Base-by-base conservation (phyloP, 805 yeast genomes). In the Metschnikowia koreensis region DNA sequence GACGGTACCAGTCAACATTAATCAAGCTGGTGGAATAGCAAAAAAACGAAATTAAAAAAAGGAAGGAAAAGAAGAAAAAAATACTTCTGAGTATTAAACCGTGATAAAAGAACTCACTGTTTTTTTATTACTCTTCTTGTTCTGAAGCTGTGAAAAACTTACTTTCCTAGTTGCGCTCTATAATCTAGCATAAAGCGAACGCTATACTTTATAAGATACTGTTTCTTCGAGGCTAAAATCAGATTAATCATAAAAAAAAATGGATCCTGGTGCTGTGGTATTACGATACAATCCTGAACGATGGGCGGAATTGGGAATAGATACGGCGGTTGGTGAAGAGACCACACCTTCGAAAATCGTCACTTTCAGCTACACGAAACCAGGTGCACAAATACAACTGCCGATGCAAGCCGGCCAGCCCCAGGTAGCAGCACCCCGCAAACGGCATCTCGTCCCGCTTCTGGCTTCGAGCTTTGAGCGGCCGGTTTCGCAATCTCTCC, bases 241-340 rank as follows among this genome's bases (percentile, higher is more conserved):
- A n/a, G 17, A 13, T 26, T 1, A 36, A 26, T 37, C n/a, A 33
- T n/a, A 12, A n/a, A 27, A 28, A 7, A 46, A 6, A 11, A 51
- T 54, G 57, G 56, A 56, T 40, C 58, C 54, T 2, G 41, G 50
- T 28, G 29, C 48, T 6, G 59, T 58, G 28, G 50, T 52, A 15
- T 27, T 58, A n/a, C 53, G 51, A n/a, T 58, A 57, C 33, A 51
- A 42, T 27, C 60, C 60, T 15, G 52, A 44, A 11, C 55, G 54
- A 38, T 58, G 60, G 62, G 42, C 55, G 12, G 58, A 55, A 40
- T 40, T 55, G 12, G 58, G 53, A 40, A 41, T 53, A 13, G 47
- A 46, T 7, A 12, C 41, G 29, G 44, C 38, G 16, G 50, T 33
- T 12, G 12, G 26, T 16, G 34, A 17, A 11, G 38, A 37, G 29